These are phyloP conservation scores for Chlamydomonas eustigma DNA, from an alignment of 139 green algal genomes.

Conservation along the genomic window DNA sequence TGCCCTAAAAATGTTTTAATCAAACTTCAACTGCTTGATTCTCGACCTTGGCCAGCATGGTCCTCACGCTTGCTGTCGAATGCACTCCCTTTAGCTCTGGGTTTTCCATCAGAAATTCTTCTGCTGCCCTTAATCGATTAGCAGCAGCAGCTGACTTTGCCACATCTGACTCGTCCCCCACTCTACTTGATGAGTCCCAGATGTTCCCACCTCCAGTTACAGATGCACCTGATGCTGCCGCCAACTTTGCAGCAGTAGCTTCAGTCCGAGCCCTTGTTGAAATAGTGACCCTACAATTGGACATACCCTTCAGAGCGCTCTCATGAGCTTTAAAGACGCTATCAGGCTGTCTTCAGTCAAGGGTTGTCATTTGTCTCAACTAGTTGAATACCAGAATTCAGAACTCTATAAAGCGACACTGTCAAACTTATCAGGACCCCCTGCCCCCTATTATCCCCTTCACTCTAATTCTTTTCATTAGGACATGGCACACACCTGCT, in stretches of 20 bases:
- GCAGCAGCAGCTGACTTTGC: background rate
- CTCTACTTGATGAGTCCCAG: background rate
- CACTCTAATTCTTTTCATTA: too few relatives aligned
- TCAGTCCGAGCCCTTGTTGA: background rate
- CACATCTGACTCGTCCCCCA: background rate
- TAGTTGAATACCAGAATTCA: too few relatives aligned
- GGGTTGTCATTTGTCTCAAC: too few relatives aligned
- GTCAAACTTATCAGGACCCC: too few relatives aligned
- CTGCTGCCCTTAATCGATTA: background rate
- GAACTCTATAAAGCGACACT: too few relatives aligned
- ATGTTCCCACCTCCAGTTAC: background rate
- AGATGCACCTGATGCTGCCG: background rate
- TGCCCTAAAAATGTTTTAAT: too few relatives aligned
- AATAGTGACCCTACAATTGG: background rate
- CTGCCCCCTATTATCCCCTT: too few relatives aligned
- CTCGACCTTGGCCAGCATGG: background rate
- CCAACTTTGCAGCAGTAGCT: background rate
- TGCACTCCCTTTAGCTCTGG: conserved; percentile 6
- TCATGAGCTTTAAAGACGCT: too few relatives aligned
- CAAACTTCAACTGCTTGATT: too few relatives aligned
- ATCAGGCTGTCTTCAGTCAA: too few relatives aligned
- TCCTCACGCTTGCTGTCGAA: background rate
- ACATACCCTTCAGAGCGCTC: too few relatives aligned
- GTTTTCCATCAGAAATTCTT: conserved; percentile 12
- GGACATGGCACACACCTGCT: conserved; percentile 2